phyloP scores from a whole-genome alignment of 352 stramenopile genomes.

The Pythium guiyangense region DNA sequence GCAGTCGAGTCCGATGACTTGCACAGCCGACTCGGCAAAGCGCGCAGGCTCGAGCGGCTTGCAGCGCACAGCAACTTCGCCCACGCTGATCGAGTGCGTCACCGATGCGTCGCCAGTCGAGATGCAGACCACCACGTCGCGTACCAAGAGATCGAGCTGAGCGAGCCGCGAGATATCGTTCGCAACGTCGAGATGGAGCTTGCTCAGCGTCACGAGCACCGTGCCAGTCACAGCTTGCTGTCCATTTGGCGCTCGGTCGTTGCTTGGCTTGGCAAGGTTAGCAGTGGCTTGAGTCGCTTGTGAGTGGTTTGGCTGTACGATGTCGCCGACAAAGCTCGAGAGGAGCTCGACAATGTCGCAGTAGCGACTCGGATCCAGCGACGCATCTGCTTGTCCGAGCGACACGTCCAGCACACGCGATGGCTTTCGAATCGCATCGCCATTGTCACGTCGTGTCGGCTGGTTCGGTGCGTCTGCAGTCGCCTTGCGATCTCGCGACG shows the following conservation, averaged over 20 bases:
- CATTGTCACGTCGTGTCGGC: neutral
- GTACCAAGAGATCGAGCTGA: conserved; percentile 3
- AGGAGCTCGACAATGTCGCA: conserved; percentile 9
- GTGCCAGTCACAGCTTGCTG: neutral
- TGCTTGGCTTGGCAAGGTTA: neutral
- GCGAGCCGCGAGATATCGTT: neutral
- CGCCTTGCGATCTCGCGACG: neutral
- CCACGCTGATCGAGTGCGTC: conserved; percentile 1
- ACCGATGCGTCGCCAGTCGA: neutral
- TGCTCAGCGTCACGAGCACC: conserved; percentile 32
- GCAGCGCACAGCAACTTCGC: conserved; percentile 8
- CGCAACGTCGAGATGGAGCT: conserved; percentile 19
- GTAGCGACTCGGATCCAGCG: conserved; percentile 8
- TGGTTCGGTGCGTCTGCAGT: neutral
- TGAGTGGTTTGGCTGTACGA: neutral
- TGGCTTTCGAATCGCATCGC: no score
- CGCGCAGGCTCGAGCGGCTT: neutral
- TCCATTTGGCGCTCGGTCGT: no score
- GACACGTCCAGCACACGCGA: conserved; percentile 13
- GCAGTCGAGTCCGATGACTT: conserved; percentile 8
- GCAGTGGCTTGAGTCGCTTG: neutral
- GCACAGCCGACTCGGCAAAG: conserved; percentile 3
- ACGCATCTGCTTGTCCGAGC: conserved; percentile 9
- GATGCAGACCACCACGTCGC: conserved; percentile 6
- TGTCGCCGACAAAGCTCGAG: conserved; percentile 9